These are phyloP conservation scores for Quercus berberidifolia DNA, from an alignment of 306 rosid species.

Conservation along the genomic window DNA sequence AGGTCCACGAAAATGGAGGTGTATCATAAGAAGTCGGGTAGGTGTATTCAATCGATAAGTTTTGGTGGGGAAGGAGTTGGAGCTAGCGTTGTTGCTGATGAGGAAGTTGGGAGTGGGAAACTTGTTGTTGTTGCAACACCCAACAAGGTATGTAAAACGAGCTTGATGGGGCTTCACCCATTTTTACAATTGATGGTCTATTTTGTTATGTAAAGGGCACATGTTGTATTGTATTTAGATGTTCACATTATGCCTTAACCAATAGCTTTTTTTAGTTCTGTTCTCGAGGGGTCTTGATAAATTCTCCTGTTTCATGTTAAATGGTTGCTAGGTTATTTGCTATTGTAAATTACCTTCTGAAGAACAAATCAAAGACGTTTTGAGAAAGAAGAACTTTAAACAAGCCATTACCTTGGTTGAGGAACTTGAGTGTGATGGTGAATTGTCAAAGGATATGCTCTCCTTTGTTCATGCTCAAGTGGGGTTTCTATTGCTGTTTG, in stretches of 20 bases:
- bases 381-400: constrained; percentile 82
- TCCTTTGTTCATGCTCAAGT: constrained; percentile 97
- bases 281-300: constrained; percentile 2
- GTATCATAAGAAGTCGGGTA: constrained; percentile 79
- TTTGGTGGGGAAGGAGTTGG: constrained; percentile 74
- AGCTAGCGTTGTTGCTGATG: constrained; percentile 51
- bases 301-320: constrained; percentile 11
- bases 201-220: too few species aligned
- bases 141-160: neutral
- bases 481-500: constrained; percentile 95
- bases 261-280: neutral
- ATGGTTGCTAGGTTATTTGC: constrained; percentile 67
- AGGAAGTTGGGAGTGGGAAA: too few species aligned
- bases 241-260: neutral
- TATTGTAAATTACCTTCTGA: constrained; percentile 72
- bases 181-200: too few species aligned
- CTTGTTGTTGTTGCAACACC: too few species aligned
- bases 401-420: constrained; percentile 85
- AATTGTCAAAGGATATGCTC: constrained; percentile 79
- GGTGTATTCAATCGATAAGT: constrained; percentile 67
- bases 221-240: neutral
- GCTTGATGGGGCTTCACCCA: neutral
- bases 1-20: constrained; percentile 45
- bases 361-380: constrained; percentile 86
- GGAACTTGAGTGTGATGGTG: constrained; percentile 88